These are phyloP conservation scores for Trametes villosa DNA, from an alignment of 768 basidiomycete genomes.

Conservation along the genomic window DNA sequence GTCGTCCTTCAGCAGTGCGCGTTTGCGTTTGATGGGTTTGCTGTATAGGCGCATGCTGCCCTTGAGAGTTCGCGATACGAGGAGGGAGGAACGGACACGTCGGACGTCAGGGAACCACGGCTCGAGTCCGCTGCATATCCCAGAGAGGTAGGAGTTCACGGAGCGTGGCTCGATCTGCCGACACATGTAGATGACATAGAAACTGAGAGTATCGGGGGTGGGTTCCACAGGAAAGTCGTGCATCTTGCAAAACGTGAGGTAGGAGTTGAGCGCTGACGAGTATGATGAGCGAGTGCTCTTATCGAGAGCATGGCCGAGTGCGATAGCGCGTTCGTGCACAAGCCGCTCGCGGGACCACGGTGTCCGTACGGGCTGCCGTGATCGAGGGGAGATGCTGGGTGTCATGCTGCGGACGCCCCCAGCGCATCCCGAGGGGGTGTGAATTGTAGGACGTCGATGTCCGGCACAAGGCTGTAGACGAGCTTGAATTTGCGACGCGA, in stretches of 20 bases:
- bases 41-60: too few relatives aligned
- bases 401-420: slow-evolving; percentile 33
- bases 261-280: slow-evolving; percentile 43
- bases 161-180: slow-evolving; percentile 39
- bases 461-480: neutral
- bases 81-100: too few relatives aligned
- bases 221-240: slow-evolving; percentile 43
- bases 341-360: slow-evolving; percentile 43
- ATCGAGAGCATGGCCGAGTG: slow-evolving; percentile 38
- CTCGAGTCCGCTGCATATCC: too few relatives aligned
- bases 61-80: too few relatives aligned
- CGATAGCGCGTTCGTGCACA: slow-evolving; percentile 36
- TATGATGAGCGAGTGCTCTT: slow-evolving; percentile 32
- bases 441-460: neutral
- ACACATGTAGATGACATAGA: slow-evolving; percentile 41
- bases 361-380: slow-evolving; percentile 38
- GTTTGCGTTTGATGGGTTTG: too few relatives aligned
- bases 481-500: slow-evolving; percentile 16
- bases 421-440: slow-evolving; percentile 28
- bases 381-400: neutral
- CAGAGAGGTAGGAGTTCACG: too few relatives aligned
- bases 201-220: slow-evolving; percentile 41
- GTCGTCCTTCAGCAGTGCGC: too few relatives aligned
- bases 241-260: slow-evolving; percentile 37
- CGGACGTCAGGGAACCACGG: too few relatives aligned